Evolutionary conservation across 805 yeast genomes (phyloP).

Genomic region (Scheffersomyces ergatensis): DNA sequence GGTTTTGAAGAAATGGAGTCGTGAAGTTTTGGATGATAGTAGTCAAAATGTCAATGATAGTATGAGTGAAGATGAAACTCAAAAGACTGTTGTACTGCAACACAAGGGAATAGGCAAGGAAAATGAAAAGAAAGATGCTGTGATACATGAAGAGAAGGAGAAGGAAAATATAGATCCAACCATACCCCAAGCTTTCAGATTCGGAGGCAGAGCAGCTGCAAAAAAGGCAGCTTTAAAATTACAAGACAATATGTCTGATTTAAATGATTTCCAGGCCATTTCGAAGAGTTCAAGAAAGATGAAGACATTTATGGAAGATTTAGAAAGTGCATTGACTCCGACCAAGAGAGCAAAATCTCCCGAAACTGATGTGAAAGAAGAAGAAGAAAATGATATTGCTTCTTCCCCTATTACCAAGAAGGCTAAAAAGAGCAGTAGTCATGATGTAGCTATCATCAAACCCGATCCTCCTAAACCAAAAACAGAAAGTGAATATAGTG

Average conservation of each 20-base stretch:
- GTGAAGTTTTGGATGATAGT: constrained; percentile 9
- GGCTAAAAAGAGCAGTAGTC: constrained; percentile 2
- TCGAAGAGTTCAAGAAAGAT: constrained; percentile 42
- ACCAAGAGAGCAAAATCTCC: constrained; percentile 1
- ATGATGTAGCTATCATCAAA: background rate
- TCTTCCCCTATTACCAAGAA: constrained; percentile 11
- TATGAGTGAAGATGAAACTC: constrained; percentile 22
- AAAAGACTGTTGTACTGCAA: background rate
- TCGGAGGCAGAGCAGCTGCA: constrained; percentile 54
- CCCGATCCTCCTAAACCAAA: constrained; percentile 1
- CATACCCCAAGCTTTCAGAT: background rate
- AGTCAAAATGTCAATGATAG: constrained; percentile 25
- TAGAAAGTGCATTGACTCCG: constrained; percentile 18
- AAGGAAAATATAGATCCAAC: background rate
- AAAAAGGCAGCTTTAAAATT: constrained; percentile 63
- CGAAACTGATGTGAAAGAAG: background rate
- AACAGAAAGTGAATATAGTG: constrained; percentile 27
- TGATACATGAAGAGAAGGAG: background rate
- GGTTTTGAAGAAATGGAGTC: constrained; percentile 39
- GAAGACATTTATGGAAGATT: constrained; percentile 35
- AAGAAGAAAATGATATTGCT: background rate
- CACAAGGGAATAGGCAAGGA: constrained; percentile 9
- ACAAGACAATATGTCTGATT: constrained; percentile 65
- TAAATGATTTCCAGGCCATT: constrained; percentile 59
- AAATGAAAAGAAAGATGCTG: constrained; percentile 4